These are phyloP conservation scores for Xylaria sp. DNA, from an alignment of 2,329 filamentous ascomycete genomes.

Conservation along the genomic window DNA sequence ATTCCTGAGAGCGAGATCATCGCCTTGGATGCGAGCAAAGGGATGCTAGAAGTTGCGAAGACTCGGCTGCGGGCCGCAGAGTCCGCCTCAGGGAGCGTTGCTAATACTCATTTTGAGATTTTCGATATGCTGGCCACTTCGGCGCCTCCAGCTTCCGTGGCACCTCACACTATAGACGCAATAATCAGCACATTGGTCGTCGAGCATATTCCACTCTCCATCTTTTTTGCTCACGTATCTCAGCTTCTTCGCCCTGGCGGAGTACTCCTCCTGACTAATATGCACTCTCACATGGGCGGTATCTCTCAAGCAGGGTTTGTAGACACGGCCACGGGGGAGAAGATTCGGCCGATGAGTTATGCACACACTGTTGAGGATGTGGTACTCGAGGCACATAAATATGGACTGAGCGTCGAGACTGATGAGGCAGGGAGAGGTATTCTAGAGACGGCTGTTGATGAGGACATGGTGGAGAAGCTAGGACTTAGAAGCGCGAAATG, in stretches of 20 bases:
- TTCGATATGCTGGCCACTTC: conserved; percentile 52
- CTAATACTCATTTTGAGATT: conserved; percentile 45
- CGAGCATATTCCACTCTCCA: conserved; percentile 67
- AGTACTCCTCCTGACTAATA: conserved; percentile 71
- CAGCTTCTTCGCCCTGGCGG: conserved; percentile 60
- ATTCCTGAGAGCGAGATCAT: conserved; percentile 55
- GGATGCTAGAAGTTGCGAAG: conserved; percentile 67
- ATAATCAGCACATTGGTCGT: conserved; percentile 72
- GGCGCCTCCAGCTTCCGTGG: conserved; percentile 43
- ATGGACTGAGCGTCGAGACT: conserved; percentile 57
- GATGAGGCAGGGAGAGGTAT: conserved; percentile 44
- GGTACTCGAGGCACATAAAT: conserved; percentile 58
- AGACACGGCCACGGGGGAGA: conserved; percentile 61
- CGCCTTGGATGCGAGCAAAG: conserved; percentile 66
- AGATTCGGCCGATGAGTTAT: conserved; percentile 70
- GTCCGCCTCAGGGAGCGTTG: neutral
- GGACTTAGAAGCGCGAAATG: conserved; percentile 72
- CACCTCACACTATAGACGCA: conserved; percentile 52
- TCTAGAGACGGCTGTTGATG: conserved; percentile 59
- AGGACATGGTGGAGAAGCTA: conserved; percentile 66
- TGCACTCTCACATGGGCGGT: conserved; percentile 73
- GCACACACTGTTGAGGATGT: conserved; percentile 64
- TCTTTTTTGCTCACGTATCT: conserved; percentile 61
- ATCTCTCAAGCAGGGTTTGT: conserved; percentile 71
- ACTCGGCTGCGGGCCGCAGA: conserved; percentile 46